Evolutionary conservation across 495 filamentous ascomycete genomes (phyloP).

Genomic region (Aspergillus heteromorphus): DNA sequence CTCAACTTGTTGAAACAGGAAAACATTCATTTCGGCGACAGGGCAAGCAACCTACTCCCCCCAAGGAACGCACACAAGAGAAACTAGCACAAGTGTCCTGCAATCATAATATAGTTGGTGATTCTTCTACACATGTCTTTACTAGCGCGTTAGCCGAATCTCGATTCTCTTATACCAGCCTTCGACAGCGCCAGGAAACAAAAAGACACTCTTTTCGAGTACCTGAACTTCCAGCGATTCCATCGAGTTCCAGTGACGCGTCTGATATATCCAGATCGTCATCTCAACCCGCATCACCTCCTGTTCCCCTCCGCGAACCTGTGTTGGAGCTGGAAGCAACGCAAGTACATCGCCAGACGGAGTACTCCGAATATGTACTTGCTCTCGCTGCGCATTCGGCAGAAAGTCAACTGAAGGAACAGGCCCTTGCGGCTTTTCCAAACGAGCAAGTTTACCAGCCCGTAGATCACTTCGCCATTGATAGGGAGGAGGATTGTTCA

Average conservation of each 20-base stretch:
- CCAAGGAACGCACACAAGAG: constrained; percentile 21
- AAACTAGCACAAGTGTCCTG: constrained; percentile 6
- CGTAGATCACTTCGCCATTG: constrained; percentile 56
- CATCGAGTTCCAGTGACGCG: constrained; percentile 52
- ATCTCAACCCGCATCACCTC: constrained; percentile 46
- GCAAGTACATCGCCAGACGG: constrained; percentile 61
- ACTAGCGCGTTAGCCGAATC: constrained; percentile 29
- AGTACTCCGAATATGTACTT: constrained; percentile 68
- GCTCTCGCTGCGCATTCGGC: constrained; percentile 70
- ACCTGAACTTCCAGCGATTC: constrained; percentile 47
- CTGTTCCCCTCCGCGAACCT: constrained; percentile 31
- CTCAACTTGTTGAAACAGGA: constrained; percentile 54
- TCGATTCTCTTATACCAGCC: constrained; percentile 41
- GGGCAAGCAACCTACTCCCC: constrained; percentile 17
- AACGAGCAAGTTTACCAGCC: constrained; percentile 59
- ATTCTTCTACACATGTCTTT: neutral
- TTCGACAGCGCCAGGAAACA: constrained; percentile 33
- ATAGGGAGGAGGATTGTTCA: constrained; percentile 42
- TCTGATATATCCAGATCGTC: constrained; percentile 44
- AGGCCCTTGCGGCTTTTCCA: constrained; percentile 64
- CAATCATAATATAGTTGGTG: neutral
- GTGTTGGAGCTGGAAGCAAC: constrained; percentile 31
- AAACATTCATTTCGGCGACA: constrained; percentile 42
- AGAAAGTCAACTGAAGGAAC: constrained; percentile 65
- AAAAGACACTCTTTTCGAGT: constrained; percentile 52